phyloP scores from a whole-genome alignment of 2,329 filamentous ascomycete genomes.

The Cadophora gregata region DNA sequence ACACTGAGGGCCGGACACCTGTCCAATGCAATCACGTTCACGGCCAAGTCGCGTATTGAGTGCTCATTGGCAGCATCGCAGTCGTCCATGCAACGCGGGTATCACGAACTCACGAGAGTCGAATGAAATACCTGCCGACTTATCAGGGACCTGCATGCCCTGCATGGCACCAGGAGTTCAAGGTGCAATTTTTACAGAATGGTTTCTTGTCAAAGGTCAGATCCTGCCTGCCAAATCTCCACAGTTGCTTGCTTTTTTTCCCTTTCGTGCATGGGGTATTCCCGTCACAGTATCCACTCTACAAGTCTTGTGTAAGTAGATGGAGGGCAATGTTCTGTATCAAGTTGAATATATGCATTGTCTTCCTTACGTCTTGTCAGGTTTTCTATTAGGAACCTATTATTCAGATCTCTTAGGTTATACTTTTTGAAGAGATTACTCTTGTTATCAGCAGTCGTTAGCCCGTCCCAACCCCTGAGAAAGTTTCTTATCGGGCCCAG shows the following conservation, averaged over 20 bases:
- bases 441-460: constrained; percentile 14
- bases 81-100: not conserved
- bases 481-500: constrained; percentile 18
- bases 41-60: not conserved
- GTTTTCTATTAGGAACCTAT: not conserved
- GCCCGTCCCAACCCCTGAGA: constrained; percentile 19
- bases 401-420: constrained; percentile 13
- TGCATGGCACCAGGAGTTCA: not conserved
- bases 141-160: not conserved
- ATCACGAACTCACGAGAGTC: not conserved
- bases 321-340: not conserved
- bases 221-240: not conserved
- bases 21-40: not conserved
- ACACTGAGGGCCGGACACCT: not conserved
- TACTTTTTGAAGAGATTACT: constrained; percentile 16
- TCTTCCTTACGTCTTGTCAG: not conserved
- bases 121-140: not conserved
- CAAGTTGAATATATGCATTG: not conserved
- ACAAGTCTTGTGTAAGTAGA: not conserved
- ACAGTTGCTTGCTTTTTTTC: constrained; percentile 3
- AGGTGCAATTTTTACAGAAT: constrained; percentile 16
- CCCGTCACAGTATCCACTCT: not conserved
- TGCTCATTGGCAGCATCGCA: not conserved
- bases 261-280: not conserved
- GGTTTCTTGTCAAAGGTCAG: constrained; percentile 16